These are phyloP conservation scores for Skeletonema tropicum DNA, from an alignment of 108 stramenopile genomes.

Conservation along the genomic window DNA sequence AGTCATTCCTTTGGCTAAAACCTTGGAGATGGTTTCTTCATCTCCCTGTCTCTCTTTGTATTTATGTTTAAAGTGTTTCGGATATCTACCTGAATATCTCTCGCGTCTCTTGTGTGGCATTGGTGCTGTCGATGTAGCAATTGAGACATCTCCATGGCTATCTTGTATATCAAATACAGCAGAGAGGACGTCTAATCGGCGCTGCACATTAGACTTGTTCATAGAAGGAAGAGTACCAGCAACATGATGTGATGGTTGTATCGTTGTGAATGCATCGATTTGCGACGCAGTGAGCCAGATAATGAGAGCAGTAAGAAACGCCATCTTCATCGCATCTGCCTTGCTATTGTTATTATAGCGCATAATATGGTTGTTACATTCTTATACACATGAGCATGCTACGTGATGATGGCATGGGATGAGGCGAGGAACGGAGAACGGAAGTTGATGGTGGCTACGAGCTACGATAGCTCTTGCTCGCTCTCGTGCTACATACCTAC, in stretches of 20 bases:
- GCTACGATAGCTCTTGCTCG: no score
- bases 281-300: background rate
- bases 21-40: background rate
- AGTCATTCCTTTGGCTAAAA: background rate
- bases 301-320: background rate
- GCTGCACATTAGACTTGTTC: background rate
- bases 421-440: no score
- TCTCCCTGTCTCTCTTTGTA: background rate
- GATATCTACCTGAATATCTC: constrained; percentile 2
- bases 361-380: no score
- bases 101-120: background rate
- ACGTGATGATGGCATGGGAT: no score
- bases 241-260: no score
- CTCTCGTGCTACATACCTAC: no score
- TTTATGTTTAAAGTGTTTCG: background rate
- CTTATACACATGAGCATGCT: no score
- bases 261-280: background rate
- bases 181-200: background rate
- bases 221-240: background rate
- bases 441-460: no score
- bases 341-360: no score
- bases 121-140: background rate
- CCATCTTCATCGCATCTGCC: background rate
- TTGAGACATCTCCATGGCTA: background rate
- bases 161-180: background rate